Percentiles rank a stretch among this genome's conserved stretches.
Conservation (phyloP, 164 flowering plant genomes). For the Tinospora cordifolia region DNA sequence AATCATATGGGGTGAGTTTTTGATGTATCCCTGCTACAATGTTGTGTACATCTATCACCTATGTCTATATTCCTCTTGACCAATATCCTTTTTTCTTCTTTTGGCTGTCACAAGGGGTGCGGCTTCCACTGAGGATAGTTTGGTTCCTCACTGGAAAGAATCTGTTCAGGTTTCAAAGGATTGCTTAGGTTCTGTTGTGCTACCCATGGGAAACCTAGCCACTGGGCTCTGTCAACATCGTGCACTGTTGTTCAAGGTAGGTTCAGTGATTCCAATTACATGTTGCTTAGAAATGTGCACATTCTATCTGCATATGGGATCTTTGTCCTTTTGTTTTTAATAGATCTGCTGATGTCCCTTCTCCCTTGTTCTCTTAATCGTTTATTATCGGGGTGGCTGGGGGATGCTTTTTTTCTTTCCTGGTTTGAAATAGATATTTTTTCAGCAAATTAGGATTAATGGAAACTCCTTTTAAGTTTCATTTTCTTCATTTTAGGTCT, state of each 20-base stretch:
- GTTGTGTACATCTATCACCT: neutral
- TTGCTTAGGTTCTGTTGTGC: constrained; percentile 69
- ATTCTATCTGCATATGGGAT: neutral
- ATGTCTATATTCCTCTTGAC: constrained; percentile 17
- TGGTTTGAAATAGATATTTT: neutral
- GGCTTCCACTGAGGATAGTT: constrained; percentile 52
- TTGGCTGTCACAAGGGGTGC: constrained; percentile 59
- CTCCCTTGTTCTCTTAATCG: neutral
- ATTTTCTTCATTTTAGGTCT: constrained; percentile 35
- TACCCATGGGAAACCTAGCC: constrained; percentile 79
- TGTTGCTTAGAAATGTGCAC: neutral
- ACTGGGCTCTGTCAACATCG: constrained; percentile 92
- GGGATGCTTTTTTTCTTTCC: neutral
- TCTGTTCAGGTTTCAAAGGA: constrained; percentile 64
- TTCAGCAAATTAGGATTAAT: neutral
- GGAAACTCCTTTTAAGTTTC: neutral
- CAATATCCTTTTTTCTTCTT: constrained; percentile 13
- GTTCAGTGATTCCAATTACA: neutral
- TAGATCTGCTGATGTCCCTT: neutral
- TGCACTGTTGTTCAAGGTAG: constrained; percentile 82
- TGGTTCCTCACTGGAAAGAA: constrained; percentile 58
- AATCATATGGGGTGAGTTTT: constrained; percentile 77
- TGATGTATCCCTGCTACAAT: neutral
- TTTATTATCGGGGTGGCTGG: too few relatives aligned
- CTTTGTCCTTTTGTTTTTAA: neutral